phyloP scores from a whole-genome alignment of 768 basidiomycete species.

The Hemileccinum impolitum region DNA sequence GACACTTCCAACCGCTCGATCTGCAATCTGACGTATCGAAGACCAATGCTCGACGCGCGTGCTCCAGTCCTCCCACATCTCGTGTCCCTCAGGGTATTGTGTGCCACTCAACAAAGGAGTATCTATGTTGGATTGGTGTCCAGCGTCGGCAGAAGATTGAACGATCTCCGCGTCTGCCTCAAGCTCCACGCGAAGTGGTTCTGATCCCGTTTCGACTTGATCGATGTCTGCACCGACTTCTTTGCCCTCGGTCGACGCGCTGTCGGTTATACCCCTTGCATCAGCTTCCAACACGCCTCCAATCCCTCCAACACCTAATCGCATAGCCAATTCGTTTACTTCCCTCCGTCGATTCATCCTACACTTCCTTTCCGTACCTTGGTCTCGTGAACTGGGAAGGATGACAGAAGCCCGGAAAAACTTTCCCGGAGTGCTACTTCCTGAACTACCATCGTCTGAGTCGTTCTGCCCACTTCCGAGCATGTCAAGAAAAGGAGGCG shows the following conservation, averaged over 20 bases:
- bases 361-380: constrained; percentile 48
- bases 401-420: constrained; percentile 71
- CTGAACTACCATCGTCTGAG: constrained; percentile 15
- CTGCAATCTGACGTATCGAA: constrained; percentile 67
- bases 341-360: constrained; percentile 65
- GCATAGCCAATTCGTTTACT: constrained; percentile 77
- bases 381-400: constrained; percentile 60
- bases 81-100: constrained; percentile 21
- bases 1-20: constrained; percentile 69
- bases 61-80: constrained; percentile 67
- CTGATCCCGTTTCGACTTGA: constrained; percentile 3
- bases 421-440: constrained; percentile 22
- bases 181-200: constrained; percentile 10
- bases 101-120: constrained; percentile 1
- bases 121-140: not conserved
- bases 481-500: constrained; percentile 27
- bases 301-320: constrained; percentile 76
- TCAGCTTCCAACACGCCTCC: constrained; percentile 57
- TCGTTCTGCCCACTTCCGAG: constrained; percentile 15
- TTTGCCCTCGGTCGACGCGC: not conserved
- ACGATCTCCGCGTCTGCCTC: constrained; percentile 17
- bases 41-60: constrained; percentile 65
- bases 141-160: constrained; percentile 15
- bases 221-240: constrained; percentile 5
- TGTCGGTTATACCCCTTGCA: not conserved